These are phyloP conservation scores for Camelina sativa DNA, from an alignment of 345 rosid species.

Conservation along the genomic window DNA sequence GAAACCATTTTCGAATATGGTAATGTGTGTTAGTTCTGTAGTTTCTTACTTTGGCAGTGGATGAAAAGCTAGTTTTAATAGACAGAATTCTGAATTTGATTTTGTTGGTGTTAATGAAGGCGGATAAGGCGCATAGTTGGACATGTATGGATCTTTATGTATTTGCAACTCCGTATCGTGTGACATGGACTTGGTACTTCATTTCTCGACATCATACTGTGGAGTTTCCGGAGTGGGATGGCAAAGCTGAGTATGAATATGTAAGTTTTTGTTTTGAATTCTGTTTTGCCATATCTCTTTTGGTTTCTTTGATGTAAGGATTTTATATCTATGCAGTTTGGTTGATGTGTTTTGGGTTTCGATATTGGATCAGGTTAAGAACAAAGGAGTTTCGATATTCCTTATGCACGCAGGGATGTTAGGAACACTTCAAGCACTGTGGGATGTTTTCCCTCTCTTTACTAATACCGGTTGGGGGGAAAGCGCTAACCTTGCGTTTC, in stretches of 20 bases:
- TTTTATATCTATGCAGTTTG: background rate
- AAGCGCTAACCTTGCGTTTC: conserved; percentile 79
- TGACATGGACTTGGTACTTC: conserved; percentile 95
- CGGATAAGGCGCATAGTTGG: conserved; percentile 87
- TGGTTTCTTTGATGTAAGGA: background rate
- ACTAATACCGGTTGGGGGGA: conserved; percentile 98
- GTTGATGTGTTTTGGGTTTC: conserved; percentile 35
- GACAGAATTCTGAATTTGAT: background rate
- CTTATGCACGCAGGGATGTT: conserved; percentile 98
- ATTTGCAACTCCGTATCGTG: conserved; percentile 93
- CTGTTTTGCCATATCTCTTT: background rate
- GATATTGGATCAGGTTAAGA: conserved; percentile 67
- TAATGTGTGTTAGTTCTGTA: conserved; percentile 9
- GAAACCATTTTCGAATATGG: background rate
- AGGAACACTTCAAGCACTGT: conserved; percentile 89
- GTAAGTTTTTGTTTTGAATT: conserved; percentile 51
- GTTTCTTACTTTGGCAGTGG: conserved; percentile 2
- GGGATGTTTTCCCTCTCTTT: conserved; percentile 97
- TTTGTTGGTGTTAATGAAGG: conserved; percentile 55
- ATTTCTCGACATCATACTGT: conserved; percentile 80
- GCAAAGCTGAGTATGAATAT: conserved; percentile 81
- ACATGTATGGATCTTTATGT: conserved; percentile 96
- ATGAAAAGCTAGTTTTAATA: background rate
- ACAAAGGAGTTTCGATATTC: conserved; percentile 85
- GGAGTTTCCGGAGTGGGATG: conserved; percentile 84